phyloP scores from a whole-genome alignment of 1,284 basidiomycete genomes.

The Rhodotorula sp. region DNA sequence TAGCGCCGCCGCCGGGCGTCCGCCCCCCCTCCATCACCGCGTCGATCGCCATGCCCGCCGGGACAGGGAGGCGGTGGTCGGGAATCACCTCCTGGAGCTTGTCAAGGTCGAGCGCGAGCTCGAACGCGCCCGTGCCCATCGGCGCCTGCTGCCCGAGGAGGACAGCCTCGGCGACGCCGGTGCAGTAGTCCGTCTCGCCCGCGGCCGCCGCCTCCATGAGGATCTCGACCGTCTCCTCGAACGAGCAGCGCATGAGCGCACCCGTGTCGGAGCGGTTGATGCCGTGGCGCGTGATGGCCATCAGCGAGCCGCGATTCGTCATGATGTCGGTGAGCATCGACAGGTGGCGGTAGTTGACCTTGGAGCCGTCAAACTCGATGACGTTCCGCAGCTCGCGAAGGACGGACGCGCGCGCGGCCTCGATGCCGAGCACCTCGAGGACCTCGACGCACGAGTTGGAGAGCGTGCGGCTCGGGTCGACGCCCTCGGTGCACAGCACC shows the following conservation, averaged over 20 bases:
- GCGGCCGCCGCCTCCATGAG: slow-evolving; percentile 97
- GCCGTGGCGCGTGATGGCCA: slow-evolving; percentile 99
- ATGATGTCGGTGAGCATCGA: slow-evolving; percentile 95
- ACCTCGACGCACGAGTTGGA: slow-evolving; percentile 98
- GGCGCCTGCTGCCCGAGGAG: slow-evolving; percentile 99
- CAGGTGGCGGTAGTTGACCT: slow-evolving; percentile 98
- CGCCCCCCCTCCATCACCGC: slow-evolving; percentile 74
- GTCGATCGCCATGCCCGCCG: slow-evolving; percentile 63
- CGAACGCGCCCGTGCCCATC: slow-evolving; percentile 57
- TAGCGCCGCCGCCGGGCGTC: slow-evolving; percentile 74
- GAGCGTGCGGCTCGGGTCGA: slow-evolving; percentile 87
- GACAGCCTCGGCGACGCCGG: slow-evolving; percentile 97
- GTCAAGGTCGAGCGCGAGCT: slow-evolving; percentile 92
- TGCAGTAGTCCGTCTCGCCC: slow-evolving; percentile 97
- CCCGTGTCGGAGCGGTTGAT: slow-evolving; percentile 98
- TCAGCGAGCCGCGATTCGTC: slow-evolving; percentile 92
- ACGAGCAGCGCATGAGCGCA: slow-evolving; percentile 96
- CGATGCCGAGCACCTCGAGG: slow-evolving; percentile 95
- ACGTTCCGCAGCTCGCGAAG: slow-evolving; percentile 89
- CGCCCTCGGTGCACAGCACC: slow-evolving; percentile 92
- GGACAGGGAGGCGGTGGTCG: slow-evolving; percentile 84
- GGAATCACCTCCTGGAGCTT: slow-evolving; percentile 99
- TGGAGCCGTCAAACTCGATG: slow-evolving; percentile 99
- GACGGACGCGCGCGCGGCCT: slow-evolving; percentile 91
- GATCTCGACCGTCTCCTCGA: slow-evolving; percentile 99